A percentile compares a stretch with the other conserved stretches of the same genome.
Conservation (phyloP, 768 basidiomycete genomes). For the Russula foetens region DNA sequence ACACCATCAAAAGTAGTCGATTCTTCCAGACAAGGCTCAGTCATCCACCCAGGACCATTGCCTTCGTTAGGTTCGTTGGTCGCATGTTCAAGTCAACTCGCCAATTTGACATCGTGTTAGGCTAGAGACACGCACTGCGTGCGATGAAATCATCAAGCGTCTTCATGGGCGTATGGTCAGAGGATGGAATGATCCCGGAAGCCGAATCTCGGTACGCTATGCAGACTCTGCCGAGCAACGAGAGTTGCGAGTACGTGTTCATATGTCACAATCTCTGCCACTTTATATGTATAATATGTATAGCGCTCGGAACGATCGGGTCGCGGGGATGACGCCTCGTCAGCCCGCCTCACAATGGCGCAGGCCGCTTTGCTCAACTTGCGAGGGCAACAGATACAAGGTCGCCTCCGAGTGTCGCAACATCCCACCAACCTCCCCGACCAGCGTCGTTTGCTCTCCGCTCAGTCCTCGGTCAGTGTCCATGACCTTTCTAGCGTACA, state of each 20-base stretch:
- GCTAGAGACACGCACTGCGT: conserved; percentile 60
- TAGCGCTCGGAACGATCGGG: conserved; percentile 55
- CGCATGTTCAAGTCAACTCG: background rate
- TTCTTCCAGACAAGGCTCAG: conserved; percentile 77
- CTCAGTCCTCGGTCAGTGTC: conserved; percentile 3
- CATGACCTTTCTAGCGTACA: background rate
- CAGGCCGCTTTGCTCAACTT: conserved; percentile 72
- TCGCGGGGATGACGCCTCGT: conserved; percentile 56
- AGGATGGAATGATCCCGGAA: conserved; percentile 70
- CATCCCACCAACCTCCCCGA: conserved; percentile 17
- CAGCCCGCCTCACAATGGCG: conserved; percentile 63
- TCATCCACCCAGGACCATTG: conserved; percentile 70
- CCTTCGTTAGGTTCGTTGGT: conserved; percentile 60
- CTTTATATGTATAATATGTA: background rate
- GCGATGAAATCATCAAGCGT: conserved; percentile 69
- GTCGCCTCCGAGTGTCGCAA: conserved; percentile 14
- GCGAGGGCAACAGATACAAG: conserved; percentile 50
- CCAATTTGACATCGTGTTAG: conserved; percentile 29
- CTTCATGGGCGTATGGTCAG: conserved; percentile 75
- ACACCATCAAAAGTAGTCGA: conserved; percentile 64
- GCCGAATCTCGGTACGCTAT: conserved; percentile 71
- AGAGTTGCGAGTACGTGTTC: conserved; percentile 54
- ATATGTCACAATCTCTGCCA: background rate
- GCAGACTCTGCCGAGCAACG: conserved; percentile 73
- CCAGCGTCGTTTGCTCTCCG: conserved; percentile 19